Percentiles rank a stretch among this genome's conserved stretches.
Conservation (phyloP, 108 stramenopile species). For the Discostella pseudostelligera region DNA sequence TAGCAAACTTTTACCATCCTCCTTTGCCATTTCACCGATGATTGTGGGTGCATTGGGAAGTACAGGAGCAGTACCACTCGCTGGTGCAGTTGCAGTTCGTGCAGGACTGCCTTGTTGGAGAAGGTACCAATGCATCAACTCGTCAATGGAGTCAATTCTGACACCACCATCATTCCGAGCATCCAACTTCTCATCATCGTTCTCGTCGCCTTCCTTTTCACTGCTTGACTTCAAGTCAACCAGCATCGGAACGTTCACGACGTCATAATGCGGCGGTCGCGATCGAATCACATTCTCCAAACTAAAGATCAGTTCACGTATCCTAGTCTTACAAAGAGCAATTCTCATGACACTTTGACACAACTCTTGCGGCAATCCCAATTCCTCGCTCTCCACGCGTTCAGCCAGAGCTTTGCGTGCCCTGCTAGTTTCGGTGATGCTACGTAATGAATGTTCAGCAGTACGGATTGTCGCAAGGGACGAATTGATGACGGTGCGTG, state of each 20-base stretch:
- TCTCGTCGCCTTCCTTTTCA: background rate
- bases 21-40: background rate
- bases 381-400: slow-evolving; percentile 29
- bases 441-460: slow-evolving; percentile 41
- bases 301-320: slow-evolving; percentile 47
- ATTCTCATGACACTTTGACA: slow-evolving; percentile 59
- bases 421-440: slow-evolving; percentile 45
- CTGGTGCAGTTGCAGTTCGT: background rate
- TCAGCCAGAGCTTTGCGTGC: slow-evolving; percentile 41
- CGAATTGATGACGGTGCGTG: slow-evolving; percentile 33
- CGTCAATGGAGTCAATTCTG: slow-evolving; percentile 16
- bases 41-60: background rate
- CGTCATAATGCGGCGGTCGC: background rate
- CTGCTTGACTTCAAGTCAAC: background rate
- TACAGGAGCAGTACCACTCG: background rate
- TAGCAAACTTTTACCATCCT: slow-evolving; percentile 6
- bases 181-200: background rate
- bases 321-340: slow-evolving; percentile 50
- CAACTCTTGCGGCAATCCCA: slow-evolving; percentile 62
- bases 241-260: background rate
- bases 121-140: slow-evolving; percentile 43
- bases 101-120: slow-evolving; percentile 1
- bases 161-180: background rate
- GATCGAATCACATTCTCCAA: slow-evolving; percentile 45
- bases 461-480: slow-evolving; percentile 35